These are phyloP conservation scores for Fagus sylvatica DNA, from an alignment of 306 rosid genomes.

Conservation along the genomic window DNA sequence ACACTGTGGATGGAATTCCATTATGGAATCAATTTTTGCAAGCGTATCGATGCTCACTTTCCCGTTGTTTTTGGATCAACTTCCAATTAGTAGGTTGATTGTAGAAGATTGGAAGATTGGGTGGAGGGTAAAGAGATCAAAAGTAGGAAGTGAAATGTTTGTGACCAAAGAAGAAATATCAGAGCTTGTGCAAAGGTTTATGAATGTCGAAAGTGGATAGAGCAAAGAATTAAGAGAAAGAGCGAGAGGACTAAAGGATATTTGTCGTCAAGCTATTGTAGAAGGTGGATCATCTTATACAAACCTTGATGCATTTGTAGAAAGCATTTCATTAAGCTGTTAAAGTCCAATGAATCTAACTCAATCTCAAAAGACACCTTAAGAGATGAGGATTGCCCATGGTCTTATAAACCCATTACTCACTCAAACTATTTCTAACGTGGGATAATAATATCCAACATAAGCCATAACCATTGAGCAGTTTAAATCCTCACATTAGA, in stretches of 20 bases:
- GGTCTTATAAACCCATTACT: too few species aligned
- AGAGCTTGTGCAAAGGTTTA: constrained; percentile 27
- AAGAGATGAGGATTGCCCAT: too few species aligned
- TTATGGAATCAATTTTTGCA: constrained; percentile 39
- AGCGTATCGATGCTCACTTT: constrained; percentile 50
- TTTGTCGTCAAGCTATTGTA: constrained; percentile 37
- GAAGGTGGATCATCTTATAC: constrained; percentile 48
- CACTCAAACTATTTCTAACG: too few species aligned
- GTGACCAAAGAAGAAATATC: constrained; percentile 30
- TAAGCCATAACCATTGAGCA: not conserved
- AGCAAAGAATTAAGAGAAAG: constrained; percentile 35
- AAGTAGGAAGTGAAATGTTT: constrained; percentile 2
- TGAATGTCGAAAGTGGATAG: constrained; percentile 35
- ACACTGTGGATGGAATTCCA: constrained; percentile 69
- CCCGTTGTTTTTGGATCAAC: constrained; percentile 54
- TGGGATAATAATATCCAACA: too few species aligned
- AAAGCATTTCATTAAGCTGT: not conserved
- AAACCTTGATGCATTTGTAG: constrained; percentile 13
- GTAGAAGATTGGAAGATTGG: constrained; percentile 56
- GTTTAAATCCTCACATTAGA: not conserved
- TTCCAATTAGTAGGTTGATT: constrained; percentile 42
- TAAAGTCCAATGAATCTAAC: too few species aligned
- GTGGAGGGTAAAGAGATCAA: constrained; percentile 23
- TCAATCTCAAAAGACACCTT: too few species aligned
- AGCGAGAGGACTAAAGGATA: constrained; percentile 36